Evolutionary conservation across 495 filamentous ascomycete species (phyloP).

Genomic region (Polyplosphaeria fusca): DNA sequence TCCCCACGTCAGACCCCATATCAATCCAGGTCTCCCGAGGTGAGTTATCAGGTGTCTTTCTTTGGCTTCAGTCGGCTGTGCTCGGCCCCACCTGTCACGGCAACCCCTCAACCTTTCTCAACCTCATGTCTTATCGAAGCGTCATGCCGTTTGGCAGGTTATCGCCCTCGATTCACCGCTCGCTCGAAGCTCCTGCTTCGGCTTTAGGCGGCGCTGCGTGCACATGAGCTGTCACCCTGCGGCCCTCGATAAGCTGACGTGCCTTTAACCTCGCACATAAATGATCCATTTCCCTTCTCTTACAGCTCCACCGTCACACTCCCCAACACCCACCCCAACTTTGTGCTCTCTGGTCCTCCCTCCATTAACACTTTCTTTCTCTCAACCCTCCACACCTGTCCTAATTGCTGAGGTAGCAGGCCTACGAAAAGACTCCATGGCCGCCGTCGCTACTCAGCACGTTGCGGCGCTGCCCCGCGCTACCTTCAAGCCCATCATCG

Average conservation of each 20-base stretch:
- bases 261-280: too few species aligned
- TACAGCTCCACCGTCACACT: background rate
- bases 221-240: too few species aligned
- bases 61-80: conserved; percentile 2
- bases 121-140: too few species aligned
- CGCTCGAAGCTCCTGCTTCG: too few species aligned
- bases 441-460: conserved; percentile 21
- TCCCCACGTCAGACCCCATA: background rate
- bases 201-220: too few species aligned
- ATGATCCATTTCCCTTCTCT: background rate
- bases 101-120: background rate
- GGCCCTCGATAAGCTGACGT: too few species aligned
- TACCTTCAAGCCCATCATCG: conserved; percentile 35
- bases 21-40: background rate
- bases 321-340: too few species aligned
- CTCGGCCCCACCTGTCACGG: background rate
- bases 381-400: background rate
- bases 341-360: background rate
- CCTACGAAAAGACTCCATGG: conserved; percentile 19
- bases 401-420: conserved; percentile 2
- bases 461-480: conserved; percentile 18
- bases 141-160: too few species aligned
- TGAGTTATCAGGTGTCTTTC: conserved; percentile 11
- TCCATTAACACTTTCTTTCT: background rate
- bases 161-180: too few species aligned